These are phyloP conservation scores for Chiua sp. DNA, from an alignment of 1,284 basidiomycete species.

Conservation along the genomic window DNA sequence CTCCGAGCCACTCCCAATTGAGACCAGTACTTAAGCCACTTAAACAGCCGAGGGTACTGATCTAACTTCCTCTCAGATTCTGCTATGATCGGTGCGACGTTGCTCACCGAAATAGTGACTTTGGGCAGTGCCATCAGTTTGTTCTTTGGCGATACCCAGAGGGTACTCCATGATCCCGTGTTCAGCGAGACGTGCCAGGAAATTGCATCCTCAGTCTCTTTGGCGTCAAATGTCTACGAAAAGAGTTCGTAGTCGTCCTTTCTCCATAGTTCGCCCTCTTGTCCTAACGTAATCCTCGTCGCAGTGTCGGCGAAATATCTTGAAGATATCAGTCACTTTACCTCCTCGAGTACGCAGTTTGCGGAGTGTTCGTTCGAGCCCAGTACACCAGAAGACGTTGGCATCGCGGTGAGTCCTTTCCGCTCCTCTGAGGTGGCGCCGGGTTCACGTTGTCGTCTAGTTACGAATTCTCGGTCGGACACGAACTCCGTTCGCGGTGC, in stretches of 20 bases:
- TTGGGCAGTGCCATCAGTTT: too few relatives aligned
- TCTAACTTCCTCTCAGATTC: too few relatives aligned
- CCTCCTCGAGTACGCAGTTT: slow-evolving; percentile 45
- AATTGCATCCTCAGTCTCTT: background rate
- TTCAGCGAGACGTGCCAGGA: background rate
- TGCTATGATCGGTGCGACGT: too few relatives aligned
- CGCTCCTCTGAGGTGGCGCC: too few relatives aligned
- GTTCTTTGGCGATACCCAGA: too few relatives aligned
- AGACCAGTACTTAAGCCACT: too few relatives aligned
- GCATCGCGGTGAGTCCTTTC: background rate
- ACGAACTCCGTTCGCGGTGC: background rate
- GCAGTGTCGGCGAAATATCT: slow-evolving; percentile 34
- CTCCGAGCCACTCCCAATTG: too few relatives aligned
- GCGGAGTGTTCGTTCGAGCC: slow-evolving; percentile 58
- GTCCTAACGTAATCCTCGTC: background rate
- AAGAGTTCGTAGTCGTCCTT: slow-evolving; percentile 22
- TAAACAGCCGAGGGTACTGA: too few relatives aligned
- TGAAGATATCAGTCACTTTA: slow-evolving; percentile 51
- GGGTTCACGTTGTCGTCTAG: background rate
- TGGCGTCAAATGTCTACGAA: slow-evolving; percentile 21
- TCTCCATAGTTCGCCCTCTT: too few relatives aligned
- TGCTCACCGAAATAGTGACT: too few relatives aligned
- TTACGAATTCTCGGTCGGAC: background rate
- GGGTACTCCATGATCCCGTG: too few relatives aligned
- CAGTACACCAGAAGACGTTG: background rate